Evolutionary conservation across 352 stramenopile genomes (phyloP).

Genomic region (Globisporangium cederbergense): DNA sequence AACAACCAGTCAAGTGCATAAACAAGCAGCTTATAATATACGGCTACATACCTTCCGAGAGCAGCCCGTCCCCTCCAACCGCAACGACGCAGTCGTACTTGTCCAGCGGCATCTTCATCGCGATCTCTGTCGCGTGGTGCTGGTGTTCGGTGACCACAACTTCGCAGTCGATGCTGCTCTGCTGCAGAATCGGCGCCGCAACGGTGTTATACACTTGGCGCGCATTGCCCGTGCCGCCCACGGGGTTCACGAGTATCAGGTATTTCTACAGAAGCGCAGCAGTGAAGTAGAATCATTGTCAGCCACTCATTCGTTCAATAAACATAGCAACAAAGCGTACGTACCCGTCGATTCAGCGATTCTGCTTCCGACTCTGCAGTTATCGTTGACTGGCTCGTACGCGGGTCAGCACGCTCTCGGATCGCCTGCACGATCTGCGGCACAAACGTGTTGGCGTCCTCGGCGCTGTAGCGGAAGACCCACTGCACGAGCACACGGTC

Average conservation of each 20-base stretch:
- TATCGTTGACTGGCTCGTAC: background rate
- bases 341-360: constrained; percentile 31
- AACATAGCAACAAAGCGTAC: constrained; percentile 11
- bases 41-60: constrained; percentile 53
- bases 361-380: background rate
- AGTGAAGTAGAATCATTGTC: constrained; percentile 27
- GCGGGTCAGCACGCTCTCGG: constrained; percentile 38
- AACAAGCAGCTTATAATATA: background rate
- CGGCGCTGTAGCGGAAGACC: constrained; percentile 39
- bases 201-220: constrained; percentile 46
- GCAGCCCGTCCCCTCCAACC: constrained; percentile 64
- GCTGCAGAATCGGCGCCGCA: constrained; percentile 50
- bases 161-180: constrained; percentile 55
- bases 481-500: constrained; percentile 39
- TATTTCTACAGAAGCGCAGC: constrained; percentile 9
- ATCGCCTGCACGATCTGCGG: constrained; percentile 39
- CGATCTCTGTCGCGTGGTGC: constrained; percentile 56
- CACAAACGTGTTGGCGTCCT: constrained; percentile 28
- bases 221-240: constrained; percentile 49
- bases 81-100: constrained; percentile 64
- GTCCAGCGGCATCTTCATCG: constrained; percentile 34
- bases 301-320: constrained; percentile 2
- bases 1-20: background rate
- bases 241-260: constrained; percentile 62
- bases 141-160: constrained; percentile 46